Conservation (phyloP, 345 rosid genomes). For the Cochlearia excelsa region DNA sequence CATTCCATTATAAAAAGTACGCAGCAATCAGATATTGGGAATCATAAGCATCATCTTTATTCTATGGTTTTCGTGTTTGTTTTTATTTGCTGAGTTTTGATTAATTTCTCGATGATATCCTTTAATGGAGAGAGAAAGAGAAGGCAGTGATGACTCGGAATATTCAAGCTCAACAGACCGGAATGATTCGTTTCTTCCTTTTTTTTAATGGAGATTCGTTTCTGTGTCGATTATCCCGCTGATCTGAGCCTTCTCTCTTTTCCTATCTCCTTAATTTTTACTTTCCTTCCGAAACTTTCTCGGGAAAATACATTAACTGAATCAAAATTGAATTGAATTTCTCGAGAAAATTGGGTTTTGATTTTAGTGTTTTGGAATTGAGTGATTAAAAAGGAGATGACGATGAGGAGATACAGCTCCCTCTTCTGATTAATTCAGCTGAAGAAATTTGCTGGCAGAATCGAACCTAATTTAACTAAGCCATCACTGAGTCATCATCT, state of each 20-base stretch:
- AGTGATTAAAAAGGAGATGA: conserved; percentile 7
- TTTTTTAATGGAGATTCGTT: conserved; percentile 27
- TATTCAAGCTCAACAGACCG: conserved; percentile 99
- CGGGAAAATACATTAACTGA: too few species aligned
- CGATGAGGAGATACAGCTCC: conserved; percentile 39
- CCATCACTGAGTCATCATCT: conserved; percentile 29
- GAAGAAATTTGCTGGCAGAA: conserved; percentile 37
- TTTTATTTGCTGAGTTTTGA: too few species aligned
- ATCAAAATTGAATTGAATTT: too few species aligned
- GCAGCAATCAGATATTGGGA: too few species aligned
- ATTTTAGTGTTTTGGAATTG: neutral
- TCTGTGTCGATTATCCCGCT: conserved; percentile 38
- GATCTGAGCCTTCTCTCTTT: conserved; percentile 27
- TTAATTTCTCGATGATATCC: too few species aligned
- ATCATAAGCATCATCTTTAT: too few species aligned
- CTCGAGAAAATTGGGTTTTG: neutral
- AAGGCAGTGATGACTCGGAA: conserved; percentile 65
- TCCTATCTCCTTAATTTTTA: too few species aligned
- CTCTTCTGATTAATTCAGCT: conserved; percentile 36
- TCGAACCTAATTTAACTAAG: conserved; percentile 37
- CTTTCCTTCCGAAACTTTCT: too few species aligned
- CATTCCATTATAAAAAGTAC: too few species aligned
- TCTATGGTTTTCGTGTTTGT: too few species aligned
- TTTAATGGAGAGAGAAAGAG: neutral
- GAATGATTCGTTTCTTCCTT: conserved; percentile 60